Evolutionary conservation across 2,329 filamentous ascomycete species (phyloP).

Genomic region (Graphiopsis chlorocephala): DNA sequence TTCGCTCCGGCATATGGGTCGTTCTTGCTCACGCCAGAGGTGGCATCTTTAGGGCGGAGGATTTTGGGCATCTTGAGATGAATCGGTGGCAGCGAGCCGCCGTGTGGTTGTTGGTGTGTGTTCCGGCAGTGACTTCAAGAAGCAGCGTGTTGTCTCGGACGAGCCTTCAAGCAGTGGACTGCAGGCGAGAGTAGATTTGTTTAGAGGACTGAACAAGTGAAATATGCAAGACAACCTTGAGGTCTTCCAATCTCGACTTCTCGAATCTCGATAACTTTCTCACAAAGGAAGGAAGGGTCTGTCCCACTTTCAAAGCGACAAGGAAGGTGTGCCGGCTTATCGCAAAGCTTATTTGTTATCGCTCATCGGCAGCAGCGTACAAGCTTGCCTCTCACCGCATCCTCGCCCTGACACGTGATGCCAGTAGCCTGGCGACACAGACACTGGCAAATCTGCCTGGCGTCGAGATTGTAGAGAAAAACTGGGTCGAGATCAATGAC

Average conservation of each 20-base stretch:
- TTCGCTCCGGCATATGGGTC: slow-evolving; percentile 47
- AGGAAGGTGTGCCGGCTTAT: background rate
- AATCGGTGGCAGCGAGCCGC: slow-evolving; percentile 1
- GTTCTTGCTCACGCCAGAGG: slow-evolving; percentile 36
- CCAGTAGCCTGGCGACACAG: slow-evolving; percentile 24
- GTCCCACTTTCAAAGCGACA: background rate
- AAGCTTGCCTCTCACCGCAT: background rate
- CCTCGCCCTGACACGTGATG: background rate
- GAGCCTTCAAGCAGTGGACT: background rate
- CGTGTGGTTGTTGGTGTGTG: background rate
- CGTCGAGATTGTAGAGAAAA: slow-evolving; percentile 37
- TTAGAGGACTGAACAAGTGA: background rate
- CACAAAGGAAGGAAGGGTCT: background rate
- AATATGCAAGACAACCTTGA: background rate
- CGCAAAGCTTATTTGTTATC: background rate
- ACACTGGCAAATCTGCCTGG: slow-evolving; percentile 34
- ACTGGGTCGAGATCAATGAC: slow-evolving; percentile 40
- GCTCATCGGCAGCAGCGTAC: background rate
- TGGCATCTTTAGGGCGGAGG: slow-evolving; percentile 34
- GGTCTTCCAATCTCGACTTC: background rate
- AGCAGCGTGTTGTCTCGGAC: background rate
- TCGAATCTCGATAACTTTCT: background rate
- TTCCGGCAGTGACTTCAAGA: background rate
- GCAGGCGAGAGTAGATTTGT: background rate
- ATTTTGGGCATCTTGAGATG: slow-evolving; percentile 45